Evolutionary conservation across 768 basidiomycete genomes (phyloP).

Genomic region (Auriculariales sp.): DNA sequence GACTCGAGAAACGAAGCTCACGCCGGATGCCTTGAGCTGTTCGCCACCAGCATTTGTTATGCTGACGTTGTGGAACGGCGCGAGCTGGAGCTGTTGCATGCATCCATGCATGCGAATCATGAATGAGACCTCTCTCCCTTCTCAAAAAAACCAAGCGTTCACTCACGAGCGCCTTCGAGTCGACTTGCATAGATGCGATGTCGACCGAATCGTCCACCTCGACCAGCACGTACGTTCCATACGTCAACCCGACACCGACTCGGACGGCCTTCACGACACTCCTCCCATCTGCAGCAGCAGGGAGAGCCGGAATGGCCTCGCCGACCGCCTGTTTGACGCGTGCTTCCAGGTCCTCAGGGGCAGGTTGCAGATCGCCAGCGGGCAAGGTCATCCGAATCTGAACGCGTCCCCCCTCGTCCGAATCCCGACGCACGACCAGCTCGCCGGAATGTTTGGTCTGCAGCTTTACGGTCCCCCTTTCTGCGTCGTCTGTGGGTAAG

Average conservation of each 20-base stretch:
- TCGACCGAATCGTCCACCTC: constrained; percentile 12
- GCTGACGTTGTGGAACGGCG: constrained; percentile 4
- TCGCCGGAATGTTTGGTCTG: no score
- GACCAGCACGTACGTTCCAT: constrained; percentile 10
- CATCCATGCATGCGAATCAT: no score
- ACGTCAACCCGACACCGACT: constrained; percentile 3
- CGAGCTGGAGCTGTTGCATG: not conserved
- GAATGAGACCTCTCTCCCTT: not conserved
- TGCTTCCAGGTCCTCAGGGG: constrained; percentile 3
- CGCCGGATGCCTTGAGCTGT: constrained; percentile 1
- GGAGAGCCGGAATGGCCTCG: constrained; percentile 2
- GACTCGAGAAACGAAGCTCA: constrained; percentile 16
- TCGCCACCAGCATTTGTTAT: constrained; percentile 15
- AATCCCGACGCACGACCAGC: no score
- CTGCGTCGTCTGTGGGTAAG: no score
- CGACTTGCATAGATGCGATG: constrained; percentile 7
- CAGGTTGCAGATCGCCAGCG: constrained; percentile 2
- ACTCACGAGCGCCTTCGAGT: constrained; percentile 12
- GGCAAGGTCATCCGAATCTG: constrained; percentile 17
- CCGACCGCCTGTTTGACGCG: constrained; percentile 3
- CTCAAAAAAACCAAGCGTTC: not conserved
- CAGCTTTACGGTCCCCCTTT: no score
- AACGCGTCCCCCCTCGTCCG: constrained; percentile 4
- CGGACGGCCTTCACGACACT: constrained; percentile 10
- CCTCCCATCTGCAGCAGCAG: no score